Base-by-base conservation (phyloP, 805 yeast species). In the Sugiyamaella lignohabitans region DNA sequence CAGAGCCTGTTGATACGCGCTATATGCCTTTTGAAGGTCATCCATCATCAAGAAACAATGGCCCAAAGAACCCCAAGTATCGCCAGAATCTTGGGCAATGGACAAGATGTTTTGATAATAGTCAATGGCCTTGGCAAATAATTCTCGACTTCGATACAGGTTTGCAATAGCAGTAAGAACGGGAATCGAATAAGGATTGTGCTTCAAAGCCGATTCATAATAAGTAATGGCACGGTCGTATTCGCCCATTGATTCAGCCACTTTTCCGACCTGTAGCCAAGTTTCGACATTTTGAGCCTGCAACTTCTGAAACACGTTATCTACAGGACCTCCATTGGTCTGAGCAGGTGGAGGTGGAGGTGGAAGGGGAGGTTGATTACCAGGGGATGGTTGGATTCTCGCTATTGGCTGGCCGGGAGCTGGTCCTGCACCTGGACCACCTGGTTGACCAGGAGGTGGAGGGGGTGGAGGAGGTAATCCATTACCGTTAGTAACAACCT, bases 41-140 rank as follows among this genome's bases (percentile, higher is more conserved):
- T 93, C 98, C 63, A 89, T 71, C 96, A 93, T 93, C 57, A 93
- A 71, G 63, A 88, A 93, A 69, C 98, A 93, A 68, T 93, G 98
- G 45, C 98, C 69, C 58, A 89, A 70, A 14, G 91, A 76, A 0
- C 98, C 97, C 98, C 98, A 93, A 32, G 94, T 87, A 58, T 91
- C 98, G 49, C 97, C 96, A 57, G 87, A 82, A 61, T 86, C 91
- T 18, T 88, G 91, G 58, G 82, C 80, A 45, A 84, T 74, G 46
- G 83, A 76, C 47, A 93, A 68, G 4, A 96, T 94, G 56, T 87
- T 77, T 65, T 91, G 94, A 67, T 87, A 91, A 53, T 87, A 75
- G 63, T 93, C 98, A 11, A 96, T 94, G 14, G 98, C 98, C 63
- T 87, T 87, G 55, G 87, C 84, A 59, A 88, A 93, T 64, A 86